Evolutionary conservation across 345 rosid species (phyloP), one percentile per base, ranked within the genome.

Genomic region (Brassica rapa): DNA sequence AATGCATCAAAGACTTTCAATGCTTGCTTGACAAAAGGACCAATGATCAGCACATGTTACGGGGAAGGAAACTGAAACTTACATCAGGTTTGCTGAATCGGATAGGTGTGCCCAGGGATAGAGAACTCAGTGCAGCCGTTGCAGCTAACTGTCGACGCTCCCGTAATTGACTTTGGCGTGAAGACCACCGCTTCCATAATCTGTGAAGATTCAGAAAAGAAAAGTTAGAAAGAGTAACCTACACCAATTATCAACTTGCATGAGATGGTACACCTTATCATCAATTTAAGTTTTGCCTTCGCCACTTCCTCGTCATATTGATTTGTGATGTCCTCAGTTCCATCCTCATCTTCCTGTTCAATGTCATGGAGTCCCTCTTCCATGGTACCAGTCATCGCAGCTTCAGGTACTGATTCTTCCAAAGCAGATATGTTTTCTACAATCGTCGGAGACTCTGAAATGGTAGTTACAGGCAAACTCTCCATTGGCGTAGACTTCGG

Each of bases 221-320:
- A 62, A 63, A 30, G 73, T 62, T 65, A 24, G 29, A 15, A 59
- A 12, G 1, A 25, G 6, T 53, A 62, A 49, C 4, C 25, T 24
- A 59, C 66, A 64, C 46, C 68, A 41, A 33, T 43, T 57, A 68
- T 57, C 59, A 70, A 65, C 68, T 32, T 56, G 68, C 46, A 19
- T 35, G 67, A 80, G 82, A 73, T 68, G 62, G 39, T 75, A 69
- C 78, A 95, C 99, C 98, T 91, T 77, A 90, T 77, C 70, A 91
- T 91, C 88, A 91, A 82, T 86, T 86, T 93, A 76, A 93, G 90
- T 84, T 90, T 91, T 84, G 98, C 96, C 70, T 76, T 80, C 1
- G 89, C 85, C 85, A 88, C 87, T 87, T 86, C 93, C 82, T 89
- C 88, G 62, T 85, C 84, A 63, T 81, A 82, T 53, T 79, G 71